A percentile compares a stretch with the other conserved stretches of the same genome.
Conservation (phyloP, 768 basidiomycete species). For the Mycena olivaceomarginata region DNA sequence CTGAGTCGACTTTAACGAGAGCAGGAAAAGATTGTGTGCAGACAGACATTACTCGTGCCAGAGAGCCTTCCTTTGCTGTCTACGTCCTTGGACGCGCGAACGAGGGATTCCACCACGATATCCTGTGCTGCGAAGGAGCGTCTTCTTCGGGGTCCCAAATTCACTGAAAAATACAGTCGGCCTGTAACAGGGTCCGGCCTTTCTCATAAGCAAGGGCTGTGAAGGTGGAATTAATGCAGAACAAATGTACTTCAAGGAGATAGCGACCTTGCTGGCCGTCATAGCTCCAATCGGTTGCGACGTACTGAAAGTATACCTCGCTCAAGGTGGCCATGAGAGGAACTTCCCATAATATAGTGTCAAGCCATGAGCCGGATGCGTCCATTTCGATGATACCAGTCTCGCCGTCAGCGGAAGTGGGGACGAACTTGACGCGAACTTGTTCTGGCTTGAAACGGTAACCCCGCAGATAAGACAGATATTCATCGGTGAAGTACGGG, state of each 20-base stretch:
- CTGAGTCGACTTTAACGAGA: conserved; percentile 60
- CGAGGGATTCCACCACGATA: conserved; percentile 80
- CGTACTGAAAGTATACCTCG: conserved; percentile 89
- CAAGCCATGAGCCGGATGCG: conserved; percentile 83
- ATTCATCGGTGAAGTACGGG: conserved; percentile 82
- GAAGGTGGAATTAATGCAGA: not conserved
- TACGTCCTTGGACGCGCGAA: conserved; percentile 76
- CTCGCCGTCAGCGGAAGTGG: conserved; percentile 68
- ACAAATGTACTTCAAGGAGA: not conserved
- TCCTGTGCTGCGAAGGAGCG: conserved; percentile 87
- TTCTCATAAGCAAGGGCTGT: conserved; percentile 78
- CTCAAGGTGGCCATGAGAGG: conserved; percentile 95
- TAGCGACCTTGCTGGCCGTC: conserved; percentile 84
- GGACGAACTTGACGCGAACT: conserved; percentile 79
- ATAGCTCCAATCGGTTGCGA: conserved; percentile 89
- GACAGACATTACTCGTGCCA: conserved; percentile 93
- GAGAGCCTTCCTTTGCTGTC: conserved; percentile 72
- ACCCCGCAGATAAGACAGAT: conserved; percentile 84
- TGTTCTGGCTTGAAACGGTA: conserved; percentile 85
- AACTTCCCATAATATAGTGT: conserved; percentile 96
- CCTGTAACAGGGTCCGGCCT: conserved; percentile 75
- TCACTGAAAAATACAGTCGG: conserved; percentile 87
- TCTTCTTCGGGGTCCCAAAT: conserved; percentile 90
- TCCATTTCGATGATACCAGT: conserved; percentile 84
- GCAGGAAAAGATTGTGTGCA: not conserved